Base-by-base conservation (phyloP, 805 yeast species). In the Monosporozyma siamensis region DNA sequence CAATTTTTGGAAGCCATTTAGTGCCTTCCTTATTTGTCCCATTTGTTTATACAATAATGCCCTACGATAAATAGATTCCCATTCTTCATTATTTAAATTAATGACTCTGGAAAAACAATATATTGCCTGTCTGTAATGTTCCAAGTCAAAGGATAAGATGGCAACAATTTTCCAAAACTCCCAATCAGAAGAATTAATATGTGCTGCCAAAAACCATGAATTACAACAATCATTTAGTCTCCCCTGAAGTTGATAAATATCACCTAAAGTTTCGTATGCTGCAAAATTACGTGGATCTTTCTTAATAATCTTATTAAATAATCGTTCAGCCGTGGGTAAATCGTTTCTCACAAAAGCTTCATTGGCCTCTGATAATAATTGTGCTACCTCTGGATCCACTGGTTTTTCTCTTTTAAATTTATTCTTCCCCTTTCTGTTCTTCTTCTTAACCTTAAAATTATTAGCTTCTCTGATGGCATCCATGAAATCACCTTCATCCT, bases 261-360 rank as follows among this genome's bases (percentile, higher is more conserved):
- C 95, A 38, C 96, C 97, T 36, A 88, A 64, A 0, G 94, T 83
- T 53, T 83, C 81, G 67, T 89, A 89, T 0, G 96, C 96, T 36
- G 83, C 77, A 59, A 77, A 81, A 57, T 84, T 82, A 49, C 75
- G 75, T 11, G 85, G 80, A 55, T 88, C 95, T 42, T 78, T 69
- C 51, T 80, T 78, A 46, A 90, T 79, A 10, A 87, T 94, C 47
- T 77, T 85, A 50, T 69, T 65, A 61, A 73, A 89, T 39, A 72
- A 56, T 40, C 72, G 64, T 50, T 75, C 72, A 0, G 94, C 90
- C 1, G 65, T 69, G 24, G 71, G 74, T 15, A 74, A 69, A 52
- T 82, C 81, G 39, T 72, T 71, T 24, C 72, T 57, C 1, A 83
- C 95, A 67, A 80, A 88, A 0, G 87, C 84, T 51, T 80, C 88